Evolutionary conservation across 306 rosid species (phyloP).

Genomic region (Vigna hirtella): DNA sequence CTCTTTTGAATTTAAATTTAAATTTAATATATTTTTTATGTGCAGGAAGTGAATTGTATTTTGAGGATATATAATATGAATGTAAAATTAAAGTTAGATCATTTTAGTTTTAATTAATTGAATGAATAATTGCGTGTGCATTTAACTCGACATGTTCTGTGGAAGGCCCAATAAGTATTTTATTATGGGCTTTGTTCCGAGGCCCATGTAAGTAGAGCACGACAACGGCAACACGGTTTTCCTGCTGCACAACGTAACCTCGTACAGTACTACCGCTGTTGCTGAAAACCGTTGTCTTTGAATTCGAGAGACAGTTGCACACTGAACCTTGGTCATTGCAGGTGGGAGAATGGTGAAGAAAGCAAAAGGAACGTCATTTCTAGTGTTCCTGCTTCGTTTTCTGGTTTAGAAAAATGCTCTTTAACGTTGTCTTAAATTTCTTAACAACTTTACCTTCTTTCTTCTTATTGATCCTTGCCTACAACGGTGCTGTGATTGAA

Average conservation of each 20-base stretch:
- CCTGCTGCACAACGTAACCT: not conserved
- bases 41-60: too few species aligned
- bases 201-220: not conserved
- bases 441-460: too few species aligned
- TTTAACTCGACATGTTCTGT: too few species aligned
- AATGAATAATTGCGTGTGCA: too few species aligned
- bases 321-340: not conserved
- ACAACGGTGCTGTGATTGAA: slow-evolving; percentile 8
- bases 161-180: not conserved
- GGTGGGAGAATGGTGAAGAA: slow-evolving; percentile 70
- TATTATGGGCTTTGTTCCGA: not conserved
- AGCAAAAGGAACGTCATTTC: slow-evolving; percentile 56
- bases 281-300: slow-evolving; percentile 5
- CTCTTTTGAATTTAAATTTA: too few species aligned
- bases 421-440: not conserved
- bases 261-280: not conserved
- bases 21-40: too few species aligned
- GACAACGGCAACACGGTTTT: not conserved
- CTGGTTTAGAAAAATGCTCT: too few species aligned
- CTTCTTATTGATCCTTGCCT: not conserved
- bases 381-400: not conserved
- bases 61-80: too few species aligned
- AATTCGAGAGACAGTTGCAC: not conserved
- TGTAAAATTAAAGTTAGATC: not conserved
- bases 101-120: too few species aligned